Conservation (phyloP, 176 grass and related monocot species). For the Puya raimondii region DNA sequence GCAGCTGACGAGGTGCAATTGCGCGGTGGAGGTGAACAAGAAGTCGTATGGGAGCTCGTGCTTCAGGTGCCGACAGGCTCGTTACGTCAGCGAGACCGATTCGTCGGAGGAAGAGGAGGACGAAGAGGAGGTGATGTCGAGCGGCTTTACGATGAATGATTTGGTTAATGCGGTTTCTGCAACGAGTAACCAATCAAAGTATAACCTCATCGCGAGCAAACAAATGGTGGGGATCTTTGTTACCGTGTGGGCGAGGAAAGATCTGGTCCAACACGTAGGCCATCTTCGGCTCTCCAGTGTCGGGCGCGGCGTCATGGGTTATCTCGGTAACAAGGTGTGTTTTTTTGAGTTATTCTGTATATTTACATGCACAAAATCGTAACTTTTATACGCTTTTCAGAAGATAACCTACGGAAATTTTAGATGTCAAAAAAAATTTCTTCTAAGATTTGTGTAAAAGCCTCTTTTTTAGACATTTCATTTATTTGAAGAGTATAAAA, state of each 20-base stretch:
- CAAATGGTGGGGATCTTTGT: conserved; percentile 95
- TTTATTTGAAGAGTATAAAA: background rate
- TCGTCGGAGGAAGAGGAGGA: conserved; percentile 30
- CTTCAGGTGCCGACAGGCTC: conserved; percentile 34
- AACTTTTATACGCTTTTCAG: no score
- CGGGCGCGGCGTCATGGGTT: conserved; percentile 81
- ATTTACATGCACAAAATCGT: no score
- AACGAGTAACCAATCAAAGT: conserved; percentile 24
- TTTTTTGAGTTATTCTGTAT: background rate
- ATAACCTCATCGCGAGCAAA: conserved; percentile 64
- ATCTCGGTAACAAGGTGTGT: conserved; percentile 83
- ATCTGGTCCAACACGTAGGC: conserved; percentile 55
- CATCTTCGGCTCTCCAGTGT: conserved; percentile 72
- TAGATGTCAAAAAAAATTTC: no score
- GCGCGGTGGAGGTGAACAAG: conserved; percentile 17
- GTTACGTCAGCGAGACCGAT: conserved; percentile 14
- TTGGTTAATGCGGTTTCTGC: background rate
- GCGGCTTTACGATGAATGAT: conserved; percentile 16
- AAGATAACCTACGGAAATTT: no score
- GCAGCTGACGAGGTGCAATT: conserved; percentile 57
- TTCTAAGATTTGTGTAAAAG: background rate
- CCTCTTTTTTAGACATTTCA: background rate
- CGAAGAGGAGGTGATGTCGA: conserved; percentile 27
- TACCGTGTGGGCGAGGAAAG: conserved; percentile 67
- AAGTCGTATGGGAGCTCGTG: conserved; percentile 34